A percentile compares a stretch with the other conserved stretches of the same genome.
Conservation (phyloP, 1,284 basidiomycete genomes). For the Cutaneotrichosporon cavernicola region DNA sequence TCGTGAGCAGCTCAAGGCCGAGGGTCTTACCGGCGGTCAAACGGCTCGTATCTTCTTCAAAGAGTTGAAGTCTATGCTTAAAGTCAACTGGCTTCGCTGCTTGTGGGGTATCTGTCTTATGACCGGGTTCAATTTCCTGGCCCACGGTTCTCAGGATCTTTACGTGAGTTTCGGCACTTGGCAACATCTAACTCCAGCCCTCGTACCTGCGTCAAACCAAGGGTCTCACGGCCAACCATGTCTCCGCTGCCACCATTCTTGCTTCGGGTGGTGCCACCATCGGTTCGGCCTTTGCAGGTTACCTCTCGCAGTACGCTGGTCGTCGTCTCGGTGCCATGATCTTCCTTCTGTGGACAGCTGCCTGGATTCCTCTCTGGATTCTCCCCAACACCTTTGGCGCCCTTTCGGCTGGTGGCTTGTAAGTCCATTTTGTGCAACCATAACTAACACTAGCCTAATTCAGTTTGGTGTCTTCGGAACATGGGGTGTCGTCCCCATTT, state of each 20-base stretch:
- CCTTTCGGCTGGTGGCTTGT: slow-evolving; percentile 45
- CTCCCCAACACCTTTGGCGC: slow-evolving; percentile 59
- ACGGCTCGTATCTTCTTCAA: slow-evolving; percentile 72
- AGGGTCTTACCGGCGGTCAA: slow-evolving; percentile 55
- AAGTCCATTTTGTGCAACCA: not conserved
- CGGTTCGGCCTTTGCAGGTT: slow-evolving; percentile 77
- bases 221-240: slow-evolving; percentile 56
- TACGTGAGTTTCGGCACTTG: slow-evolving; percentile 22
- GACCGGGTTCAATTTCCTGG: slow-evolving; percentile 80
- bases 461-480: slow-evolving; percentile 80
- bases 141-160: slow-evolving; percentile 60
- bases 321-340: slow-evolving; percentile 62
- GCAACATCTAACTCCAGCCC: slow-evolving; percentile 18
- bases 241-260: slow-evolving; percentile 87
- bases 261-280: slow-evolving; percentile 66
- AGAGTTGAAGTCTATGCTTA: slow-evolving; percentile 71
- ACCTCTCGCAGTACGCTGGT: slow-evolving; percentile 76
- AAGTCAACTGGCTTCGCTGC: slow-evolving; percentile 71
- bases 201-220: slow-evolving; percentile 28
- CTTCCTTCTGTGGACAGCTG: slow-evolving; percentile 58
- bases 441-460: slow-evolving; percentile 56
- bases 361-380: slow-evolving; percentile 70
- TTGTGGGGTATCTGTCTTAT: slow-evolving; percentile 66
- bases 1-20: slow-evolving; percentile 36
- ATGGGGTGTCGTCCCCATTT: slow-evolving; percentile 54